Percentiles rank a stretch among this genome's conserved stretches.
phyloP scores from a whole-genome alignment of 2,329 filamentous ascomycete species.

The Exophiala phaeomuriformis region DNA sequence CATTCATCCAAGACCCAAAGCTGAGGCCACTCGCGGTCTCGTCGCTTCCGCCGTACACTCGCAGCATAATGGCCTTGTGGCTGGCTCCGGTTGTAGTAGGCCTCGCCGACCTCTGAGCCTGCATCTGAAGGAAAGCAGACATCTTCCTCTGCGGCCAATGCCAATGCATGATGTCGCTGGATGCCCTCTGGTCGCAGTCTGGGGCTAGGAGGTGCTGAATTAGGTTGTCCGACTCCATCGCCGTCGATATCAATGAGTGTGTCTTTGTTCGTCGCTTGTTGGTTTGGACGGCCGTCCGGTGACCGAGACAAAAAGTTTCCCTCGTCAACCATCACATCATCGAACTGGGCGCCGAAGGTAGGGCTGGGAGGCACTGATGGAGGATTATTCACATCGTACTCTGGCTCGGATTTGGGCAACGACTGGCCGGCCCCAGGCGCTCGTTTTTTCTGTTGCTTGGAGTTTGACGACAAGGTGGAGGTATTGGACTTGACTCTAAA shows the following conservation, averaged over 20 bases:
- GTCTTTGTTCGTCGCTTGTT: slow-evolving; percentile 32
- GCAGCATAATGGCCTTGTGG: slow-evolving; percentile 38
- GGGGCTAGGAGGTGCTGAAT: slow-evolving; percentile 37
- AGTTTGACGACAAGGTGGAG: slow-evolving; percentile 20
- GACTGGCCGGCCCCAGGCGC: slow-evolving; percentile 11
- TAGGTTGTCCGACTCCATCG: slow-evolving; percentile 19
- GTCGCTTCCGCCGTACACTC: slow-evolving; percentile 47
- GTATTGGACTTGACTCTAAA: slow-evolving; percentile 21
- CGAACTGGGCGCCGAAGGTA: slow-evolving; percentile 44
- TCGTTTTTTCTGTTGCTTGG: slow-evolving; percentile 17
- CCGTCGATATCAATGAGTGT: slow-evolving; percentile 42
- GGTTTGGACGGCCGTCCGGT: slow-evolving; percentile 32
- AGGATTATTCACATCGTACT: slow-evolving; percentile 59
- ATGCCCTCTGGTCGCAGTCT: slow-evolving; percentile 32
- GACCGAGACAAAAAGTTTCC: slow-evolving; percentile 35
- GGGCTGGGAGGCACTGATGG: slow-evolving; percentile 56
- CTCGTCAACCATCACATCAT: slow-evolving; percentile 44
- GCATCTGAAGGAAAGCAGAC: slow-evolving; percentile 82
- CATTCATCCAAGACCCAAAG: slow-evolving; percentile 77
- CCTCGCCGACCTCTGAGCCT: slow-evolving; percentile 73
- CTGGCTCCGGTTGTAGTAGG: slow-evolving; percentile 53
- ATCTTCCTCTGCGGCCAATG: slow-evolving; percentile 67
- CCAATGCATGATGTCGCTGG: slow-evolving; percentile 44
- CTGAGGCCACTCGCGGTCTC: slow-evolving; percentile 77
- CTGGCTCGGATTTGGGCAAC: slow-evolving; percentile 26